A percentile compares a stretch with the other conserved stretches of the same genome.
These are phyloP conservation scores for Suillus subalutaceus DNA, from an alignment of 768 basidiomycete genomes.

Conservation along the genomic window DNA sequence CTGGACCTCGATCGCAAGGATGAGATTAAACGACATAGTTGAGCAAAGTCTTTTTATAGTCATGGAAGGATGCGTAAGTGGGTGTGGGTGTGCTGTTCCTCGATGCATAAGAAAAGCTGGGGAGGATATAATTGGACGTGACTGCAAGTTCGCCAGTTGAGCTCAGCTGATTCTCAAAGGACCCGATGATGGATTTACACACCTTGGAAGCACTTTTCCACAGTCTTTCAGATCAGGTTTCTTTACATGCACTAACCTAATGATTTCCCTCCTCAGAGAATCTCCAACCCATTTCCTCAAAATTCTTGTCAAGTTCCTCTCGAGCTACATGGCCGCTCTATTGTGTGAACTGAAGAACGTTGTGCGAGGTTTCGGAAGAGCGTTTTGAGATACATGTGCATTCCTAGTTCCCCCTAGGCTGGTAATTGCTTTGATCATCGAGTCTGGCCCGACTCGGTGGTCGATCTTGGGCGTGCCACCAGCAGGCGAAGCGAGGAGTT, in stretches of 20 bases:
- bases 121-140: conserved; percentile 1
- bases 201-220: background rate
- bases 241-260: background rate
- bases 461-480: too few species aligned
- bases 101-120: background rate
- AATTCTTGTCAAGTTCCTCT: background rate
- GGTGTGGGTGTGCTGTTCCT: background rate
- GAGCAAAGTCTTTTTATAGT: conserved; percentile 1
- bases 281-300: background rate
- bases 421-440: background rate
- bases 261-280: background rate
- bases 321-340: background rate
- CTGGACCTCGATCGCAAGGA: background rate
- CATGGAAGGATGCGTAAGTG: background rate
- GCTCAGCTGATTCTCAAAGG: background rate
- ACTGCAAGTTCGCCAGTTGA: background rate
- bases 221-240: background rate
- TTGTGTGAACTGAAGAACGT: background rate
- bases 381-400: too few species aligned
- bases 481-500: background rate
- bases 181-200: background rate
- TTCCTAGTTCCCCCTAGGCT: too few species aligned
- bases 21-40: background rate
- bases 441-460: too few species aligned
- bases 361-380: background rate